Percentiles rank a stretch among this genome's conserved stretches.
Evolutionary conservation across 225 moss, liverwort and hornwort genomes (phyloP).

Genomic region (Sphagnum contortum): DNA sequence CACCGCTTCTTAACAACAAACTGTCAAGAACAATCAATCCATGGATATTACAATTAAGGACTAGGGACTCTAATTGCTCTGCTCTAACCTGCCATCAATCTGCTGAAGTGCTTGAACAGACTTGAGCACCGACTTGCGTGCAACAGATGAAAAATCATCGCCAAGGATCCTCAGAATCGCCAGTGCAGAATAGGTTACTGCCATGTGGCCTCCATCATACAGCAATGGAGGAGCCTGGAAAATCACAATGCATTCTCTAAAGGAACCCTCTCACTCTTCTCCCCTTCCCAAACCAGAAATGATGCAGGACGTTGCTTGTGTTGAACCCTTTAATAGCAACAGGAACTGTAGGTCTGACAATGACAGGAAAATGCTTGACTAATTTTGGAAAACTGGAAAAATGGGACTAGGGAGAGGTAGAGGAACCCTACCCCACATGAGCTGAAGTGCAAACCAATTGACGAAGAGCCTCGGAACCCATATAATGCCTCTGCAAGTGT

Average conservation of each 20-base stretch:
- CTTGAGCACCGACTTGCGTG: conserved; percentile 41
- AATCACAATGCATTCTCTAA: neutral
- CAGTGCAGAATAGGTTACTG: conserved; percentile 88
- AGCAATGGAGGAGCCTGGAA: conserved; percentile 47
- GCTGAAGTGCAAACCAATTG: conserved; percentile 46
- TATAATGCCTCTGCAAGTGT: conserved; percentile 42
- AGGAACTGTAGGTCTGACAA: too few species aligned
- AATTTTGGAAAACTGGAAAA: too few species aligned
- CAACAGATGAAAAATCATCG: conserved; percentile 76
- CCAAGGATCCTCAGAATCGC: conserved; percentile 81
- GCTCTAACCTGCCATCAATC: conserved; percentile 72
- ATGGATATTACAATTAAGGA: too few species aligned
- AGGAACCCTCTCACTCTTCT: neutral
- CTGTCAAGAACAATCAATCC: too few species aligned
- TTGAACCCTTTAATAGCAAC: too few species aligned
- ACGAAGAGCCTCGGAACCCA: conserved; percentile 85
- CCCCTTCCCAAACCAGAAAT: too few species aligned
- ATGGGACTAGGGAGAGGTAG: too few species aligned
- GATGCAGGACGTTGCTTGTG: too few species aligned
- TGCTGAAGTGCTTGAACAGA: conserved; percentile 76
- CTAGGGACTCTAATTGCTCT: too few species aligned
- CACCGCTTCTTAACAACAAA: neutral
- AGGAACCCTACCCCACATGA: conserved; percentile 38
- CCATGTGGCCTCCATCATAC: conserved; percentile 86
- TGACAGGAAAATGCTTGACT: too few species aligned